phyloP scores from a whole-genome alignment of 1,284 basidiomycete species.

The Anthracocystis panici-leucophaei region DNA sequence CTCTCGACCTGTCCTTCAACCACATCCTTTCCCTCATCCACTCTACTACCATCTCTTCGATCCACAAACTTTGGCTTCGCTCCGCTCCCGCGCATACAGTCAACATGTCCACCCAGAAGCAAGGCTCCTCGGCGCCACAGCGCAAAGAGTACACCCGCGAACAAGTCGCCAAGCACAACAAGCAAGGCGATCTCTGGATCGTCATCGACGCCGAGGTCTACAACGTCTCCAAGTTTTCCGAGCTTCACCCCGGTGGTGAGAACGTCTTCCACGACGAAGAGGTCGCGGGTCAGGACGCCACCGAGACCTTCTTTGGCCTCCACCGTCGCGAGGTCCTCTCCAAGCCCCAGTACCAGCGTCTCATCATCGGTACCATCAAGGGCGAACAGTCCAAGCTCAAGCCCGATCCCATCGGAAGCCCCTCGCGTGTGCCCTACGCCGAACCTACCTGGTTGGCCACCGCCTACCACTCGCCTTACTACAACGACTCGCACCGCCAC shows the following conservation, averaged over 20 bases:
- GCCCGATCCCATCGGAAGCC: constrained; percentile 57
- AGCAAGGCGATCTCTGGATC: constrained; percentile 89
- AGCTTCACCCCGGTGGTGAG: constrained; percentile 68
- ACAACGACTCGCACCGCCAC: constrained; percentile 70
- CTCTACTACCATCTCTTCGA: not conserved
- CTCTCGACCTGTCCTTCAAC: not conserved
- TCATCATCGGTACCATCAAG: constrained; percentile 65
- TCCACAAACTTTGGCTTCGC: not conserved
- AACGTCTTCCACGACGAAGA: constrained; percentile 66
- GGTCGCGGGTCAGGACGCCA: constrained; percentile 68
- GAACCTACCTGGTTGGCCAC: constrained; percentile 64
- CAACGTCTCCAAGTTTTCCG: constrained; percentile 68
- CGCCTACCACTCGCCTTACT: constrained; percentile 69
- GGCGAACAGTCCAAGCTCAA: constrained; percentile 65
- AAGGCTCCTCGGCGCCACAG: constrained; percentile 39
- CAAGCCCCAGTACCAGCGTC: constrained; percentile 60
- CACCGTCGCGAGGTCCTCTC: constrained; percentile 66
- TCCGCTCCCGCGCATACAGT: constrained; percentile 7
- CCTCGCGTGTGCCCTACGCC: constrained; percentile 68
- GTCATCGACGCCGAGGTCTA: constrained; percentile 72
- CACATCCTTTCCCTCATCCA: not conserved
- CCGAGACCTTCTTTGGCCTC: constrained; percentile 68
- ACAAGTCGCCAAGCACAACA: constrained; percentile 89
- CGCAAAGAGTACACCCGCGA: constrained; percentile 75
- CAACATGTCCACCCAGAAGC: constrained; percentile 51